Conservation (phyloP, 768 basidiomycete species). For the Amanita fuliginea region DNA sequence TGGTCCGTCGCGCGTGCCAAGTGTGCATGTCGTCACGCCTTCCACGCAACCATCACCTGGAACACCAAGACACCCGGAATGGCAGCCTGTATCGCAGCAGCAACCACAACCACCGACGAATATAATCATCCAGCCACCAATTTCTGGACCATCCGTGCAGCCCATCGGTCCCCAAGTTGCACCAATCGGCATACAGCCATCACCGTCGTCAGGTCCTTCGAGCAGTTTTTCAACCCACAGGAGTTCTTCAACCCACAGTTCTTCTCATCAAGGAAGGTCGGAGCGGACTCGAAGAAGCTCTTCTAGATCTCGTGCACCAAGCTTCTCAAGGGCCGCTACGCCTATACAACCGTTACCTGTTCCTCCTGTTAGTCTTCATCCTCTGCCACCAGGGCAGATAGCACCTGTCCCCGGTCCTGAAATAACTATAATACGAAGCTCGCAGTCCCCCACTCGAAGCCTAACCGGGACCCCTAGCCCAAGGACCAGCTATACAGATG, state of each 20-base stretch:
- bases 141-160: slow-evolving; percentile 5
- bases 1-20: slow-evolving; percentile 1
- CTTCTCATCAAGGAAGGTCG: background rate
- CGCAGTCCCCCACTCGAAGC: background rate
- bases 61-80: slow-evolving; percentile 16
- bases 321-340: slow-evolving; percentile 6
- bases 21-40: slow-evolving; percentile 11
- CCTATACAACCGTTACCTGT: slow-evolving; percentile 5
- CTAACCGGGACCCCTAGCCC: background rate
- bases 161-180: background rate
- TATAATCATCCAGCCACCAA: slow-evolving; percentile 10
- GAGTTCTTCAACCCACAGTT: background rate
- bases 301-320: background rate
- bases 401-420: background rate
- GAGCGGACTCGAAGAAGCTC: background rate
- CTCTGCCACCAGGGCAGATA: background rate
- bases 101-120: slow-evolving; percentile 14
- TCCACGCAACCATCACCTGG: slow-evolving; percentile 11
- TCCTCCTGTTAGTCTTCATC: slow-evolving; percentile 6
- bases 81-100: slow-evolving; percentile 15
- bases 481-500: background rate
- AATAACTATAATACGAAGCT: background rate
- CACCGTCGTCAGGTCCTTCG: background rate
- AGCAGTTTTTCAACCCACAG: background rate
- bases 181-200: background rate